Evolutionary conservation across 371 early-diverging fungal genomes (phyloP).

Genomic region (Rhizopus sp.): DNA sequence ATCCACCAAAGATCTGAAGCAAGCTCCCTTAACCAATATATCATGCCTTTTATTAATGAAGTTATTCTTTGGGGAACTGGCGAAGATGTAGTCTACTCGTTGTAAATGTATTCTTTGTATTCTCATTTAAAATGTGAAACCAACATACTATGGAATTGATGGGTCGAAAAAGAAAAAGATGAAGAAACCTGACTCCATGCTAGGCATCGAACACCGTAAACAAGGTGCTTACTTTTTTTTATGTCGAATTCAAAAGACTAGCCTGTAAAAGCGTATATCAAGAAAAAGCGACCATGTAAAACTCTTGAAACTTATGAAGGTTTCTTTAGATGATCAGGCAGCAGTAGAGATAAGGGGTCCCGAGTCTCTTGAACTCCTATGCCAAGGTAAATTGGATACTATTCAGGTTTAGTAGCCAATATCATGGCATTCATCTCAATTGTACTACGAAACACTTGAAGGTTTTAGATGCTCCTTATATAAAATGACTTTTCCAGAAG

Average conservation of each 20-base stretch:
- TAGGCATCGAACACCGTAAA: background rate
- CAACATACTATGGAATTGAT: background rate
- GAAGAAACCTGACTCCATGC: background rate
- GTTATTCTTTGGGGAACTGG: background rate
- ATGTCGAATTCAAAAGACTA: conserved; percentile 5
- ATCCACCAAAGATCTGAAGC: no score
- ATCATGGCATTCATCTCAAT: no score
- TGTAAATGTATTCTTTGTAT: conserved; percentile 1
- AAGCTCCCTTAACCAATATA: background rate
- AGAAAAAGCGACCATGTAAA: conserved; percentile 3
- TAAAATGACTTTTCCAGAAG: background rate
- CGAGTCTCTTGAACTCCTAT: background rate
- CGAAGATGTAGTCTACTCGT: background rate
- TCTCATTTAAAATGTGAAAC: background rate
- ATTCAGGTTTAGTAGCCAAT: no score
- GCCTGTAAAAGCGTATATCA: conserved; percentile 1
- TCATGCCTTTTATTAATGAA: no score
- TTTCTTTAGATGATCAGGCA: background rate
- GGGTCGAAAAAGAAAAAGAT: background rate
- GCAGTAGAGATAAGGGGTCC: background rate
- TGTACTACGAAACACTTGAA: no score
- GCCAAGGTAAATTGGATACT: conserved; percentile 2
- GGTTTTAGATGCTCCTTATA: background rate
- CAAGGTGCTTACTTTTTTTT: background rate
- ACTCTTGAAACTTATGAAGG: conserved; percentile 3